These are phyloP conservation scores for Amphichorda felina DNA, from an alignment of 2,329 filamentous ascomycete species.

Conservation along the genomic window DNA sequence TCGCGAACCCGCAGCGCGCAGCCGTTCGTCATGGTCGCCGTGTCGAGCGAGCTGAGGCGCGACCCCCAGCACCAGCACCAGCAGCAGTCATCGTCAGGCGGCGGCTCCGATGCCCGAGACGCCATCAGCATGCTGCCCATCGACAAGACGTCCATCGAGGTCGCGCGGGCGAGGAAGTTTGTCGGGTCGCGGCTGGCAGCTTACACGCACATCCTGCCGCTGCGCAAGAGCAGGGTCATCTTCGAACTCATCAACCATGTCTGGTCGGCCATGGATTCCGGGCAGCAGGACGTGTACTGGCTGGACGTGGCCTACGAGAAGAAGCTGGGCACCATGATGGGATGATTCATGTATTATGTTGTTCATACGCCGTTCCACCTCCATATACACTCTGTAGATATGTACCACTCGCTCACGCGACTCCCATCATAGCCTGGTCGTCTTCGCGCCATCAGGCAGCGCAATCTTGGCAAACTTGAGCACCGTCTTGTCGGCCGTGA, in stretches of 20 bases:
- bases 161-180: constrained; percentile 6
- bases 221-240: constrained; percentile 6
- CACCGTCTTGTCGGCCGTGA: too few relatives aligned
- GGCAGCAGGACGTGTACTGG: constrained; percentile 9
- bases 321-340: constrained; percentile 8
- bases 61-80: background rate
- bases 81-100: background rate
- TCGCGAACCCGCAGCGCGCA: constrained; percentile 6
- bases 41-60: constrained; percentile 7
- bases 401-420: too few relatives aligned
- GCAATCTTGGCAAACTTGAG: too few relatives aligned
- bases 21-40: constrained; percentile 7
- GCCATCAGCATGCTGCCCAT: background rate
- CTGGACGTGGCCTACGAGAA: constrained; percentile 6
- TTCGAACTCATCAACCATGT: constrained; percentile 8
- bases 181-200: constrained; percentile 5
- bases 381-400: too few relatives aligned
- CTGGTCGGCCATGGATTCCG: constrained; percentile 8
- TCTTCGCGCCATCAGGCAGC: too few relatives aligned
- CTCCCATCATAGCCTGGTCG: too few relatives aligned
- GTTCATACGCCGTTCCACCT: too few relatives aligned
- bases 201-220: constrained; percentile 7
- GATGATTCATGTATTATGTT: constrained; percentile 25
- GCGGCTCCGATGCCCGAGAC: too few relatives aligned
- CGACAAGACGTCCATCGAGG: constrained; percentile 6